phyloP scores from a whole-genome alignment of 805 yeast species.

The Helenozyma rhizophorensis region DNA sequence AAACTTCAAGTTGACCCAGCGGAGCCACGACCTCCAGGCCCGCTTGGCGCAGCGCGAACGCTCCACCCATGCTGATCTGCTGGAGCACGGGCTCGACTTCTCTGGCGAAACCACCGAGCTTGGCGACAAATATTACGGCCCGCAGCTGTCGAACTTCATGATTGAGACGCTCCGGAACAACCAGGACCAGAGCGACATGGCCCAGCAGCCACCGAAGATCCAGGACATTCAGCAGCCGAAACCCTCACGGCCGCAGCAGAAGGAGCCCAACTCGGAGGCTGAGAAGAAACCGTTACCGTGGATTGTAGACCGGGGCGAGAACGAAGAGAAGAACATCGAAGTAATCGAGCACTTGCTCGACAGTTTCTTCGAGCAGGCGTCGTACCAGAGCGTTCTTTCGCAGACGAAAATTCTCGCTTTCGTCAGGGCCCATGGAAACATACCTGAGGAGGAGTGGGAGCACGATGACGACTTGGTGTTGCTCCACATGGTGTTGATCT shows the following conservation, averaged over 20 bases:
- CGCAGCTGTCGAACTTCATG: conserved; percentile 47
- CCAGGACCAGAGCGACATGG: neutral
- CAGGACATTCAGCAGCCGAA: conserved; percentile 8
- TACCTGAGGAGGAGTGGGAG: conserved; percentile 39
- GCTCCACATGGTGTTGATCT: conserved; percentile 40
- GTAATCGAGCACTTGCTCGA: conserved; percentile 34
- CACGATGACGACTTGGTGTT: conserved; percentile 46
- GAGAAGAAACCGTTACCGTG: conserved; percentile 27
- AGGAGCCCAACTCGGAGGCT: conserved; percentile 2
- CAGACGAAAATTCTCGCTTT: conserved; percentile 30
- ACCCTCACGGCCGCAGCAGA: conserved; percentile 4
- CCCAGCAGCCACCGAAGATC: conserved; percentile 1
- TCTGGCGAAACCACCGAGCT: conserved; percentile 35
- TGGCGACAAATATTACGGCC: conserved; percentile 47
- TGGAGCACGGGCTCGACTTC: conserved; percentile 13
- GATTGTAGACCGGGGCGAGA: conserved; percentile 11
- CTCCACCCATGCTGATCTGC: neutral
- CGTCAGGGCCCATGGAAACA: conserved; percentile 29
- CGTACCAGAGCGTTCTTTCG: conserved; percentile 39
- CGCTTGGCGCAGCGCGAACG: neutral
- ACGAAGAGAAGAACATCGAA: conserved; percentile 22
- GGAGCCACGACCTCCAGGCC: neutral
- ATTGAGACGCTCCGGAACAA: conserved; percentile 27
- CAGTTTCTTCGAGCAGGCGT: conserved; percentile 36
- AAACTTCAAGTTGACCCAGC: conserved; percentile 1